Conservation (phyloP, 331 rosid genomes). For the Quercus lobata region DNA sequence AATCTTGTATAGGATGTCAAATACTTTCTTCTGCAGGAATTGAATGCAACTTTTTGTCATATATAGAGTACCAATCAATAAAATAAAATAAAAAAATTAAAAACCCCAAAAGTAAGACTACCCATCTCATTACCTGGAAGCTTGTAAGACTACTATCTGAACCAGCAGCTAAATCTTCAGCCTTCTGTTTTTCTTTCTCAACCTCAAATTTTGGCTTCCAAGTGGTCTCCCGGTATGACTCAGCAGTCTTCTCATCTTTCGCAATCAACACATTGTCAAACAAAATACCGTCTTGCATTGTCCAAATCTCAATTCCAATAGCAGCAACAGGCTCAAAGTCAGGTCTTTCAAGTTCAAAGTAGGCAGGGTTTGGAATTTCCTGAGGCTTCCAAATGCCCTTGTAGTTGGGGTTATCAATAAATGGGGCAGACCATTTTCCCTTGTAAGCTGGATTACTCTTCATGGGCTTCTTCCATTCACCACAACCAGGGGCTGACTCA, state of each 20-base stretch:
- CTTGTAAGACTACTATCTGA: slow-evolving; percentile 55
- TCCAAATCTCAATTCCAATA: slow-evolving; percentile 97
- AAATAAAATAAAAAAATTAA: not conserved
- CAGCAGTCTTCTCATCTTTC: slow-evolving; percentile 68
- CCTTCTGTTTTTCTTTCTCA: slow-evolving; percentile 84
- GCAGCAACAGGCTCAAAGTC: slow-evolving; percentile 83
- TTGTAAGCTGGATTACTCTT: slow-evolving; percentile 91
- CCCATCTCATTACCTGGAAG: slow-evolving; percentile 48
- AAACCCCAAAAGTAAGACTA: not conserved
- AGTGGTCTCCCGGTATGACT: slow-evolving; percentile 55
- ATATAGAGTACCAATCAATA: not conserved
- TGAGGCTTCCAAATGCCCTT: slow-evolving; percentile 96
- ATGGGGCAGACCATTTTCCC: slow-evolving; percentile 95
- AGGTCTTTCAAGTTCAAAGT: slow-evolving; percentile 77
- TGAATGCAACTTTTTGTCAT: not conserved
- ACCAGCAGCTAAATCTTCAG: slow-evolving; percentile 52
- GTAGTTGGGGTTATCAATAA: slow-evolving; percentile 81
- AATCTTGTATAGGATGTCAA: slow-evolving; percentile 80
- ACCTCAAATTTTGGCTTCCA: slow-evolving; percentile 88
- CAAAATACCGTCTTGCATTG: slow-evolving; percentile 95
- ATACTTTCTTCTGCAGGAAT: slow-evolving; percentile 70
- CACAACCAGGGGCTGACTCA: slow-evolving; percentile 90
- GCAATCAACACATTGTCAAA: slow-evolving; percentile 87
- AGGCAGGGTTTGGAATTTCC: slow-evolving; percentile 86
- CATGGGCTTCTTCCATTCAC: slow-evolving; percentile 98